Base-by-base conservation (phyloP, 371 early-diverging fungal genomes). In the Mortierella sp. region DNA sequence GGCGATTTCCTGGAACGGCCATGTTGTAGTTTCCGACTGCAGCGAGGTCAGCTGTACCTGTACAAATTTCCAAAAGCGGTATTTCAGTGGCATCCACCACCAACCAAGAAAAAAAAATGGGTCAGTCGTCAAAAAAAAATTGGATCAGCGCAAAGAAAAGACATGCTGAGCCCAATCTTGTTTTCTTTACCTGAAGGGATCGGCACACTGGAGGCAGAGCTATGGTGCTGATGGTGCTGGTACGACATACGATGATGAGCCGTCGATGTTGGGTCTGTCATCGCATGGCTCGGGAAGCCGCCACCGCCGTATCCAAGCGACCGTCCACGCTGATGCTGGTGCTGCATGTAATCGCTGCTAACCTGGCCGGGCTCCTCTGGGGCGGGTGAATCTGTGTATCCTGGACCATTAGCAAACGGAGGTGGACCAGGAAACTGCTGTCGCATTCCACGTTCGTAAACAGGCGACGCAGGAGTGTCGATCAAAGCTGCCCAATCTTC, bases 401-500 rank as follows among this genome's bases (percentile, higher is more conserved):
- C 83, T 24, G 10, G 18, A 32, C 78, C 75, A 21, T 41, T 55
- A 60, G 76, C 48, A 54, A 75, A 75, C 0, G 43, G 71, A 49
- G 43, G 44, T 41, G 48, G 75, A 27, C 56, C 65, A 18, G 44
- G 73, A 6, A 65, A 74, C 11, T 65, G 76, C 10, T 65, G 76
- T 2, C 76, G 74, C 65, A 71, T 72, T 8, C 54, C 70, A 44
- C 35, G 49, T 1, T 58, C n/a, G 14, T 60, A 32, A 10, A 63
- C 70, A 0, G 84, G 84, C 5, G 84, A 81, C 3, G 32, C 78
- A 18, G 84, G 84, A 0, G 81, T 58, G 38, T 84, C 84, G 12
- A 84, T 51, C 6, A 84, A 75, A 4, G 81, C 78, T 24, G 72
- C 84, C 84, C 84, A 84, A 43, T 84, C 84, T 32, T 84, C 84